A percentile compares a stretch with the other conserved stretches of the same genome.
Evolutionary conservation across 257 asterid species (phyloP).

Genomic region (Przewalskia tangutica): DNA sequence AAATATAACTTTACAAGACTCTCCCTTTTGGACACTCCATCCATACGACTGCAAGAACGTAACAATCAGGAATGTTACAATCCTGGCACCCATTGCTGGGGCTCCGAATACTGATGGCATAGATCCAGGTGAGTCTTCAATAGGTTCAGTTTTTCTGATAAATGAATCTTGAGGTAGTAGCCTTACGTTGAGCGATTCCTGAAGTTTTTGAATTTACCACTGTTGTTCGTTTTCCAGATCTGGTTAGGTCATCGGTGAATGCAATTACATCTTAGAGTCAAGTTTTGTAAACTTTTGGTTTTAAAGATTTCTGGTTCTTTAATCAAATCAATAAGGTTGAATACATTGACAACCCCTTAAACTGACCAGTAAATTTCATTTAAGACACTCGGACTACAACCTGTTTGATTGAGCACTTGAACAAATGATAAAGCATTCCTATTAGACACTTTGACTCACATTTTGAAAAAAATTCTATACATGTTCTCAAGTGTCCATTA

Average conservation of each 20-base stretch:
- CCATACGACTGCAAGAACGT: conserved; percentile 45
- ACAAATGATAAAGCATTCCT: too few relatives aligned
- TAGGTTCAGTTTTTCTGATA: background rate
- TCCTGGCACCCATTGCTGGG: conserved; percentile 33
- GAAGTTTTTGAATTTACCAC: background rate
- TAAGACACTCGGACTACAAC: too few relatives aligned
- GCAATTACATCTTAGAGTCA: background rate
- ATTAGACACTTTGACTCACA: too few relatives aligned
- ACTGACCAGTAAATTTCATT: too few relatives aligned
- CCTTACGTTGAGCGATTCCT: background rate
- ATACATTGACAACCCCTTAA: too few relatives aligned
- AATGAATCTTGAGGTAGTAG: background rate
- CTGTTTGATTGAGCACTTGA: too few relatives aligned
- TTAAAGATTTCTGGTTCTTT: background rate
- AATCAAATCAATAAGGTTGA: background rate
- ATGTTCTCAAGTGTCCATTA: too few relatives aligned
- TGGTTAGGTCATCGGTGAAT: background rate
- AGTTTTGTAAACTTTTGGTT: background rate
- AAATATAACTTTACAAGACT: conserved; percentile 35
- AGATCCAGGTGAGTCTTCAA: conserved; percentile 29
- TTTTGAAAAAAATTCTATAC: too few relatives aligned
- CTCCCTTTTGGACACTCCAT: conserved; percentile 49
- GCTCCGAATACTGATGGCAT: conserved; percentile 51
- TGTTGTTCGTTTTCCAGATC: background rate
- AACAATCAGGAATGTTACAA: conserved; percentile 27